phyloP scores from a whole-genome alignment of 2,329 filamentous ascomycete genomes.

The Aureobasidium melanogenum region DNA sequence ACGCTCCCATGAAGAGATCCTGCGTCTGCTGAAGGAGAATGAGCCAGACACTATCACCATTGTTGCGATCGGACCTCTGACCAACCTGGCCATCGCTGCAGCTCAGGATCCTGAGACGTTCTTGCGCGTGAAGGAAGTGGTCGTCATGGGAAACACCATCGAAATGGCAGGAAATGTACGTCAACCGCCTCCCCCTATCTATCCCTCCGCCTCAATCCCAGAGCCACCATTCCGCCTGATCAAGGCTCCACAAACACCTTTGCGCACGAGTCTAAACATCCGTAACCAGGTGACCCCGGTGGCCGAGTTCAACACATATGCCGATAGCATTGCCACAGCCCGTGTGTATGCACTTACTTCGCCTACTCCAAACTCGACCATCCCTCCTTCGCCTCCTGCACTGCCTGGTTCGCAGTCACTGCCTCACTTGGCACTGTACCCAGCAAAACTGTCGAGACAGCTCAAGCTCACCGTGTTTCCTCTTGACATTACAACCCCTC shows the following conservation, averaged over 20 bases:
- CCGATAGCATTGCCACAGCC: slow-evolving; percentile 52
- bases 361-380: slow-evolving; percentile 61
- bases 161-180: slow-evolving; percentile 64
- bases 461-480: slow-evolving; percentile 41
- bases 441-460: slow-evolving; percentile 29
- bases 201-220: slow-evolving; percentile 17
- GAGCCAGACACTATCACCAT: slow-evolving; percentile 81
- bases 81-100: slow-evolving; percentile 86
- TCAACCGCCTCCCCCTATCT: slow-evolving; percentile 17
- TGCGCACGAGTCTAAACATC: slow-evolving; percentile 20
- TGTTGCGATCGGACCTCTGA: slow-evolving; percentile 80
- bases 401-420: slow-evolving; percentile 17
- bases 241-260: slow-evolving; percentile 28
- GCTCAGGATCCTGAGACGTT: slow-evolving; percentile 84
- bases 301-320: slow-evolving; percentile 93
- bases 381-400: slow-evolving; percentile 57
- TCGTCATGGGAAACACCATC: slow-evolving; percentile 91
- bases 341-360: slow-evolving; percentile 42
- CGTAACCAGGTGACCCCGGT: slow-evolving; percentile 56
- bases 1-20: slow-evolving; percentile 75
- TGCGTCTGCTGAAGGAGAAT: slow-evolving; percentile 75
- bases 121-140: slow-evolving; percentile 77
- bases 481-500: slow-evolving; percentile 39
- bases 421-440: slow-evolving; percentile 30
- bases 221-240: slow-evolving; percentile 30